Base-by-base conservation (phyloP, 495 filamentous ascomycete species). In the Penicillium coprophilum region DNA sequence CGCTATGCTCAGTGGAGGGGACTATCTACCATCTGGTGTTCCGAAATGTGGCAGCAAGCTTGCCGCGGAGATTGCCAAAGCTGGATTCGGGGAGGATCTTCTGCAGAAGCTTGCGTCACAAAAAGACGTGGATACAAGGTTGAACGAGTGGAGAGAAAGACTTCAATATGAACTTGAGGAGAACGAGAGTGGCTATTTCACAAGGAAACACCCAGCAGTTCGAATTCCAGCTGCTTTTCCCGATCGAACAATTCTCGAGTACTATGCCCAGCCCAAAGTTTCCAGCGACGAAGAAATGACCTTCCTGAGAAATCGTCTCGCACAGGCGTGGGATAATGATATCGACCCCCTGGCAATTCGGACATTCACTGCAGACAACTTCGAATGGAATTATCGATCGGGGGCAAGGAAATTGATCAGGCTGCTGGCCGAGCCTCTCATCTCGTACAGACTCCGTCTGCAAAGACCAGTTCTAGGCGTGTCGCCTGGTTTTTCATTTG, bases 1-100 rank as follows among this genome's bases (percentile, higher is more conserved):
- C 34, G 95, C 95, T 1, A 76, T 99, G 67, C 92, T 99, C 80
- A 96, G 91, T 65, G 94, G 95, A 10, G 94, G 94, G 7, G 95
- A 99, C 70, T 99, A 99, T 62, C 72, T 92, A 10, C 91, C 94
- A 2, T 90, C 89, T 50, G 95, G 95, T 0, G 85, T 99, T 17
- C 86, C 89, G 0, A 86, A 87, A 38, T 97, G 91, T 61, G 95
- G 95, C 10, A 83, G 89, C 50, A 96, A 91, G 64, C 76, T 89
- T 4, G 92, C 95, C 4, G 92, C 88, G 56, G 89, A 96, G 62
- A 96, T 96, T 51, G 92, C 94, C 27, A 82, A 83, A 64, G 95
- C 91, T 19, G 88, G 92, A 2, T 97, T 94, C 67, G 94, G 94
- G 1, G 80, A 80, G 34, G 85, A 90, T 53, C 75, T 98, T 27